Evolutionary conservation across 2,329 filamentous ascomycete genomes (phyloP), one percentile per base, ranked within the genome.

Genomic region (Knoxdaviesia capensis): DNA sequence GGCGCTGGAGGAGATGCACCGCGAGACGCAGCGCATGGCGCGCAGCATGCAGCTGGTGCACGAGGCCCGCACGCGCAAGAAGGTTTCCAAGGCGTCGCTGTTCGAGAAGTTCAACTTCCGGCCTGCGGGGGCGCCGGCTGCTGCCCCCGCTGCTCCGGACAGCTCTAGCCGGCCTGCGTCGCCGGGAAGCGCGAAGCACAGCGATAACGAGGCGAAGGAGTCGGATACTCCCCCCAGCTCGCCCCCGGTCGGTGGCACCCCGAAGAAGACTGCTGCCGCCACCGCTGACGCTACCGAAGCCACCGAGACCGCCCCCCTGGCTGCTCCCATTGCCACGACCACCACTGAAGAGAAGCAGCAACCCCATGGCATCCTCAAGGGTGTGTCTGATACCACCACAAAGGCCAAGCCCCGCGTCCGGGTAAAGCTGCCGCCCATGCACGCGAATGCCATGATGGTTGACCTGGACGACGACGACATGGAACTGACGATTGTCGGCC

Each of bases 41-140:
- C 73, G 90, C 49, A 92, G 81, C 54, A 82, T 94, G 73, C 88
- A 96, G 57, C 69, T 98, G 40, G 75, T 82, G 1, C 87, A 96
- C 57, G 78, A 94, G 54, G 81, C 84, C 29, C 84, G 79, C 60
- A 93, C 85, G 1, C 87, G 81, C 59, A 96, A 90, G 66, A 93
- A 85, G 61, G 81, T 94, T 48, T 77, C 79, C 6, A 90, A 87
- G 50, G 74, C 77, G 34, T 81, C 81, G 45, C 66, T 98, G 1
- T 81, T 96, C 52, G 78, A 84, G 42, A 73, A 74, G 29, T 94
- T 96, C 63, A 86, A 87, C 53, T 87, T 78, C 52, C 72, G 68
- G 51, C 62, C 66, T 5, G 54, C 55, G 7, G 60, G 58, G 3
- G 44, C 48, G 11, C 44, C 49, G n/a, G 41, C 51, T 3, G 48